These are phyloP conservation scores for Olyra latifolia DNA, from an alignment of 176 grass and related monocot species.

Conservation along the genomic window DNA sequence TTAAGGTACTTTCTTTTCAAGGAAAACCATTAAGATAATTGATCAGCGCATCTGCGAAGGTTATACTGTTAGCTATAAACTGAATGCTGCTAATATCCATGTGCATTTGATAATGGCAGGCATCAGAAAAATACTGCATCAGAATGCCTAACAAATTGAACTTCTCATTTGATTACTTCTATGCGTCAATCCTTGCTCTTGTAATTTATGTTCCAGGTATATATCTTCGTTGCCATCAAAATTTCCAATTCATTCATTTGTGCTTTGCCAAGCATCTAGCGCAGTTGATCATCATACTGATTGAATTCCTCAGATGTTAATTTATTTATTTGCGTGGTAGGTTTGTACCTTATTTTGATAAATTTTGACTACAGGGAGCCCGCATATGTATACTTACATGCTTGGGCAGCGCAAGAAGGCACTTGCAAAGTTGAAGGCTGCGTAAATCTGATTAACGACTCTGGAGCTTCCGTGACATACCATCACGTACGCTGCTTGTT, in stretches of 20 bases:
- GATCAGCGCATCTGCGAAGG: background rate
- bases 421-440: background rate
- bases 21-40: background rate
- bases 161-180: conserved; percentile 50
- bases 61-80: background rate
- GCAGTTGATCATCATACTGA: background rate
- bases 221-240: background rate
- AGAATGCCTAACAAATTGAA: conserved; percentile 48
- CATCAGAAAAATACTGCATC: conserved; percentile 28
- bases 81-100: background rate
- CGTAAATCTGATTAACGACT: background rate
- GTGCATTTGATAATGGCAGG: background rate
- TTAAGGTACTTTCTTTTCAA: background rate
- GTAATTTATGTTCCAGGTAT: conserved; percentile 44
- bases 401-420: conserved; percentile 31
- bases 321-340: background rate
- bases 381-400: conserved; percentile 23
- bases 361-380: conserved; percentile 11
- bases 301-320: background rate
- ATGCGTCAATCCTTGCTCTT: conserved; percentile 34
- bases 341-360: background rate
- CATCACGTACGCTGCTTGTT: background rate
- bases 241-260: background rate
- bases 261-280: background rate
- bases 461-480: background rate